Base-by-base conservation (phyloP, 805 yeast species). In the Saturnispora besseyi region DNA sequence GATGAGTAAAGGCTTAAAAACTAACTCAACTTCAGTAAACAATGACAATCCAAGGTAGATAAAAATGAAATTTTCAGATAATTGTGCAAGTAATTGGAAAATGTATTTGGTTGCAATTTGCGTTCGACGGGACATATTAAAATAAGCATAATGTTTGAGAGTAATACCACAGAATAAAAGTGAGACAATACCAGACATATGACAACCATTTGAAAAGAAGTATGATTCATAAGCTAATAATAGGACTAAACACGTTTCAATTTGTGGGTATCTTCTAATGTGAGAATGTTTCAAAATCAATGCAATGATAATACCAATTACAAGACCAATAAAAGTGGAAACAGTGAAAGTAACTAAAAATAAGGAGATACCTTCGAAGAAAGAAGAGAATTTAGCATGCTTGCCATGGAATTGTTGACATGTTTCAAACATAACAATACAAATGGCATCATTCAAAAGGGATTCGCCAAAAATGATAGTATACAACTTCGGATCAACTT, bases 351-450 rank as follows among this genome's bases (percentile, higher is more conserved):
- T 90, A 85, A 93, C 84, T 62, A 91, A 65, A 68, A 93, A 93
- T 54, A 93, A 75, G 1, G 97, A 96, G 31, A 88, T 76, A 76
- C 99, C 99, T 70, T 88, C 91, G 65, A 95, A 87, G 44, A 90
- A 66, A n/a, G 87, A 81, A 12, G 85, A 75, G 54, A 87, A 73
- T 45, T 79, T 77, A 0, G 91, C 85, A 24, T 78, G 77, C 57
- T 86, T 83, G 42, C 96, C 98, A 60, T 90, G 95, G 66, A 93
- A 88, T 68, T 89, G 87, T 66, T 89, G 97, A 62, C 97, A 90
- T 0, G 99, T 93, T 70, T 93, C 99, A 70, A 93, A 93, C 96
- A 93, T 91, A 59, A 93, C 99, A 64, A 93, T 93, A 56, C 97
- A 89, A 53, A 93, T 95, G 34, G 99, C 99, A 71, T 93, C 99